Evolutionary conservation across 1,284 basidiomycete species (phyloP).

Genomic region (Ceratobasidium sp.): DNA sequence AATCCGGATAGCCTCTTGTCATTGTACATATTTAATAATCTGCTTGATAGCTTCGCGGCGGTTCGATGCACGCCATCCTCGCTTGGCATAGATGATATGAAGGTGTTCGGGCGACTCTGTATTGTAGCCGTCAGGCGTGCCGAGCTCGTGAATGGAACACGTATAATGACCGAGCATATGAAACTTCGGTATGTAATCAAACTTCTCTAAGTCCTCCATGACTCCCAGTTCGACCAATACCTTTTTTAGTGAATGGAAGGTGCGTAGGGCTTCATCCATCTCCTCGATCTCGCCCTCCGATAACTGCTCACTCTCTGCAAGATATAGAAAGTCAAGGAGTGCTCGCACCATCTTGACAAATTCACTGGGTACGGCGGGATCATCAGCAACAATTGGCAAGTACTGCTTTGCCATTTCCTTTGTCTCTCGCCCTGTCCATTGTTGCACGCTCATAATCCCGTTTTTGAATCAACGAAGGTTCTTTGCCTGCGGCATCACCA

Average conservation of each 20-base stretch:
- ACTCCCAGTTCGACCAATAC: too few relatives aligned
- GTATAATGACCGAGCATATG: slow-evolving; percentile 8
- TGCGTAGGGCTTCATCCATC: not conserved
- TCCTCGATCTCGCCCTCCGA: not conserved
- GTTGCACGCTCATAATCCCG: too few relatives aligned
- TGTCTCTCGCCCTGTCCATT: not conserved
- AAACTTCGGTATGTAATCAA: too few relatives aligned
- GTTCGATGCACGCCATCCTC: not conserved
- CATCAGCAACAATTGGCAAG: not conserved
- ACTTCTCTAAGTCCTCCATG: not conserved
- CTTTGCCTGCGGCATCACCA: too few relatives aligned
- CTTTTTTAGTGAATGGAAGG: too few relatives aligned
- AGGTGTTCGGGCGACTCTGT: too few relatives aligned
- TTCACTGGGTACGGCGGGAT: not conserved
- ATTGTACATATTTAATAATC: not conserved
- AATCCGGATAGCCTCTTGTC: not conserved
- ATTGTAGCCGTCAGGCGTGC: too few relatives aligned
- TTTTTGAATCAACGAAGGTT: too few relatives aligned
- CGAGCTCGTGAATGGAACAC: not conserved
- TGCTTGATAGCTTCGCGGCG: too few relatives aligned
- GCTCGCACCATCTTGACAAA: not conserved
- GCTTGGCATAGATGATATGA: not conserved
- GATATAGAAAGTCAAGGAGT: too few relatives aligned
- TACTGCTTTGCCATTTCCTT: too few relatives aligned
- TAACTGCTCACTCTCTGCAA: not conserved